These are phyloP conservation scores for Acer yangbiense DNA, from an alignment of 345 rosid genomes.

Conservation along the genomic window DNA sequence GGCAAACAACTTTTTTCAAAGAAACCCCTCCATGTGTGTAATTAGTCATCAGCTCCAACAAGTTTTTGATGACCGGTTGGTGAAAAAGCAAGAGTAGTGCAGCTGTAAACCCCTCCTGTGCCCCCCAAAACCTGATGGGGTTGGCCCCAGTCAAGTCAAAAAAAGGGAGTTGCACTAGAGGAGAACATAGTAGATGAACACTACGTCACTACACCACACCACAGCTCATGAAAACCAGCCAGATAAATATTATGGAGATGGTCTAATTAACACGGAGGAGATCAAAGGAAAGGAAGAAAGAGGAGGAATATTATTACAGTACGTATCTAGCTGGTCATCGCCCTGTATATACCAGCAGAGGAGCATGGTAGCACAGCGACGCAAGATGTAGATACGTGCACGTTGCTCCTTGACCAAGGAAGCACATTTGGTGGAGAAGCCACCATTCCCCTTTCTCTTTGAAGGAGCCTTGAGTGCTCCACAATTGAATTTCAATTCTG, in stretches of 20 bases:
- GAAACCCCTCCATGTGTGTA: background rate
- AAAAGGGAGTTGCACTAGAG: slow-evolving; percentile 15
- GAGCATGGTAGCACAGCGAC: slow-evolving; percentile 87
- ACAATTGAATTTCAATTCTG: slow-evolving; percentile 17
- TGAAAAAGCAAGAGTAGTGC: slow-evolving; percentile 30
- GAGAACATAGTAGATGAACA: slow-evolving; percentile 10
- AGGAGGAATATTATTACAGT: background rate
- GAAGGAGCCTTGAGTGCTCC: slow-evolving; percentile 16
- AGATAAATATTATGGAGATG: background rate
- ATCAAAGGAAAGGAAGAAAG: background rate
- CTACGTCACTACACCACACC: too few species aligned
- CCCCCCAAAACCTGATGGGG: slow-evolving; percentile 30
- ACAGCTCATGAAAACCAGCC: slow-evolving; percentile 18
- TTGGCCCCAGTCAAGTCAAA: slow-evolving; percentile 25
- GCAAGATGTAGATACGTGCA: slow-evolving; percentile 66
- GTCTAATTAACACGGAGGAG: background rate
- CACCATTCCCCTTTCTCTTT: slow-evolving; percentile 46
- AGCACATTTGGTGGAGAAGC: slow-evolving; percentile 70
- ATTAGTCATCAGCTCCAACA: slow-evolving; percentile 11
- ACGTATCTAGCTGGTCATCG: slow-evolving; percentile 39
- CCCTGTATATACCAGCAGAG: slow-evolving; percentile 73
- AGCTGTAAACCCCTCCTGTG: slow-evolving; percentile 12
- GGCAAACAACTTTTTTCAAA: background rate
- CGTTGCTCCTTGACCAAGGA: slow-evolving; percentile 68
- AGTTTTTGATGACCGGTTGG: slow-evolving; percentile 16